Base-by-base conservation (phyloP, 139 green algal genomes). In the Chlorella sorokiniana region DNA sequence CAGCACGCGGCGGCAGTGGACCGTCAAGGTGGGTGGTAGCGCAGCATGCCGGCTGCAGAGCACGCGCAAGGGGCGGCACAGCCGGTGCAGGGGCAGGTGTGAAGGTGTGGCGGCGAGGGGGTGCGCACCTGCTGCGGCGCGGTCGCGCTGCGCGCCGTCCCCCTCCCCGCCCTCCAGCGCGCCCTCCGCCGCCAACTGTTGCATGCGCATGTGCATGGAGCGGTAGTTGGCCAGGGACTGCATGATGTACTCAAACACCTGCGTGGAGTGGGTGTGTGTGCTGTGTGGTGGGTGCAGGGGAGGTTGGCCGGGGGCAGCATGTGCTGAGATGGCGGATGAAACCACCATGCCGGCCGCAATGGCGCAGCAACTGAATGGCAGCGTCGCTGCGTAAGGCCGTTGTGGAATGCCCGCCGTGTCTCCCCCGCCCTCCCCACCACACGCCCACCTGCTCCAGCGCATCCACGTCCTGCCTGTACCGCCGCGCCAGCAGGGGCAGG, bases 231-330 rank as follows among this genome's bases (percentile, higher is more conserved):
- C 85, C 79, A 96, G 87, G 41, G 84, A 87, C 38, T 90, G 89
- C 65, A 97, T 91, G 70, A 96, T 94, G 89, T 95, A 94, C 85
- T 94, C 91, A 80, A 96, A 96, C 22, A 97, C 92, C 88, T 92
- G 82, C n/a, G 10, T 25, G 45, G 45, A 25, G 33, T n/a, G n/a
- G n/a, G n/a, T n/a, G n/a, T n/a, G n/a, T n/a, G n/a, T n/a, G n/a
- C n/a, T n/a, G n/a, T n/a, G n/a, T n/a, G 22, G 44, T 42, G 79
- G 25, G 11, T 38, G 2, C 10, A 40, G 54, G 73, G n/a, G 51
- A 37, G 69, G 51, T 48, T 37, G 25, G 67, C 31, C 8, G 5
- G 18, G 10, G 10, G 8, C 33, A 56, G 8, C 5, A 4, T n/a
- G n/a, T n/a, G n/a, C n/a, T n/a, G n/a, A n/a, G n/a, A n/a, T n/a